Base-by-base conservation (phyloP, 2,329 filamentous ascomycete genomes). In the Penicillium janthinellum region DNA sequence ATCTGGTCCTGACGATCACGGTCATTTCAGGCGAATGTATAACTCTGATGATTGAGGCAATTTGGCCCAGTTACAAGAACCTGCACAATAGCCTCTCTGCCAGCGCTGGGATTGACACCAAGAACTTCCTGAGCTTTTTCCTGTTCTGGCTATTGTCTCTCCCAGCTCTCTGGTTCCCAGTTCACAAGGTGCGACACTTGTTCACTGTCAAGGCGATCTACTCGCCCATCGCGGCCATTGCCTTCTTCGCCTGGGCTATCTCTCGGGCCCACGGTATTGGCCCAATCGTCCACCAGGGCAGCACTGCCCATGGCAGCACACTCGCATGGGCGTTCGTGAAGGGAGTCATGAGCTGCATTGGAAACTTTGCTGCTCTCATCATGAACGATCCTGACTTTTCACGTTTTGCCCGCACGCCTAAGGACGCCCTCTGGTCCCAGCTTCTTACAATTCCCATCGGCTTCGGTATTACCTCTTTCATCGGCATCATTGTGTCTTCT, bases 181-280 rank as follows among this genome's bases (percentile, higher is more conserved):
- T 96, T 1, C 90, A 96, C 76, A 86, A 94, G 78, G 88, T 96
- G 70, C 87, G 92, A 48, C 92, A 96, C 73, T 81, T 96, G 4
- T 96, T 96, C 78, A 96, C 92, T 0, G 90, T 91, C 71, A 97
- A 97, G 79, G 88, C 93, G 0, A 90, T 87, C 71, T 86, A 96
- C 60, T 92, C 95, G 0, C 93, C 93, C 0, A 83, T 84, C 39
- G 92, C 91, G n/a, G 92, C 90, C 53, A 82, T 96, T 52, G 87
- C 90, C 14, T 95, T 95, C 75, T 90, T 96, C 75, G 89, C 91
- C 70, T 97, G 93, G 93, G 86, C 91, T 2, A 83, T 96, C 28
- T 87, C 91, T 38, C 86, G 90, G 28, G 93, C 93, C 34, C 86
- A 92, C 45, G 93, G 92, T 0, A 84, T 93, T 59, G 93, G 93